phyloP scores from a whole-genome alignment of 352 stramenopile genomes.

The Globisporangium spiculum region DNA sequence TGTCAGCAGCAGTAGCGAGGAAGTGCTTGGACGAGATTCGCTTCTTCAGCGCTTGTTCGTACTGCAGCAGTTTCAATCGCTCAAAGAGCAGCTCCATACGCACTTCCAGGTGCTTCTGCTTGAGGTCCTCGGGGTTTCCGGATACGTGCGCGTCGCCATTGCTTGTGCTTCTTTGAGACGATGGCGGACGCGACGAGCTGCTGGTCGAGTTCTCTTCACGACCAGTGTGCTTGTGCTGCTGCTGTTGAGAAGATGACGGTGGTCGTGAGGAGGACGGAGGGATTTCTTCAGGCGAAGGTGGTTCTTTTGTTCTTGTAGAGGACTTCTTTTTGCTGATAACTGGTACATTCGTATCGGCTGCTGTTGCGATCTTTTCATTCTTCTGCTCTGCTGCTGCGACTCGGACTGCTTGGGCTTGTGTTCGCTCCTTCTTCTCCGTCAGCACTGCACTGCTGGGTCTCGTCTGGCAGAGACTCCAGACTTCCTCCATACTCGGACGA shows the following conservation, averaged over 20 bases:
- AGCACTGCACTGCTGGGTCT: constrained; percentile 25
- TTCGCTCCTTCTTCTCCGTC: constrained; percentile 10
- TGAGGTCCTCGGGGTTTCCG: constrained; percentile 25
- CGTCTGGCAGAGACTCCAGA: constrained; percentile 53
- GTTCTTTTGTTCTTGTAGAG: constrained; percentile 1
- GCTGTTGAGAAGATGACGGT: constrained; percentile 5
- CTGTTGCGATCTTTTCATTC: constrained; percentile 12
- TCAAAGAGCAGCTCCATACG: constrained; percentile 75
- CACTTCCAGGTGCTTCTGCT: constrained; percentile 30
- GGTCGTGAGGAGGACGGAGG: constrained; percentile 1
- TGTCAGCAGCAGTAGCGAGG: constrained; percentile 14
- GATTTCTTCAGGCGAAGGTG: constrained; percentile 3
- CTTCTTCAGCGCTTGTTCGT: constrained; percentile 38
- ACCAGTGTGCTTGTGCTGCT: constrained; percentile 1
- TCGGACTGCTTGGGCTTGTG: constrained; percentile 3
- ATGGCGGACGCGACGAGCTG: constrained; percentile 26
- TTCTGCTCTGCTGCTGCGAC: constrained; percentile 4
- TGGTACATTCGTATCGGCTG: background rate
- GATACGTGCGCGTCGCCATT: constrained; percentile 5
- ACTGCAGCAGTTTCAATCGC: constrained; percentile 51
- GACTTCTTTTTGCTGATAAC: constrained; percentile 2
- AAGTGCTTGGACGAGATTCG: constrained; percentile 53
- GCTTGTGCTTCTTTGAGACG: constrained; percentile 25
- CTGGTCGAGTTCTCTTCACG: constrained; percentile 17
- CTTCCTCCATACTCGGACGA: constrained; percentile 59